Conservation (phyloP, 106 monocot species). For the Posidonia australis region DNA sequence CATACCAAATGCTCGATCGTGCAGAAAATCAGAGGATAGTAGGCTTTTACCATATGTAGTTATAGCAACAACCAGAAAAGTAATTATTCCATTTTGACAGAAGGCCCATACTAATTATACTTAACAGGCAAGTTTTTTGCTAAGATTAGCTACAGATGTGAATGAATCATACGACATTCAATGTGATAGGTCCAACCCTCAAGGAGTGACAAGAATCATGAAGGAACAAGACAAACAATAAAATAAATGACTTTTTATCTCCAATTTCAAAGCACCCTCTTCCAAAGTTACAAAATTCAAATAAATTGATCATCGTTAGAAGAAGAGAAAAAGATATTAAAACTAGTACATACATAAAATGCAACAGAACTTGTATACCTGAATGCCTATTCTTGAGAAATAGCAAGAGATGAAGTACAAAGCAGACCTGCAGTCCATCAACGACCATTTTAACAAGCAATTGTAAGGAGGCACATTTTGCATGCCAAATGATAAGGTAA, state of each 20-base stretch:
- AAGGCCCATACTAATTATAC: no score
- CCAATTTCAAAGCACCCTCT: neutral
- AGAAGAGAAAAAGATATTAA: neutral
- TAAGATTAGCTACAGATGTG: no score
- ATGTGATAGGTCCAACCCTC: no score
- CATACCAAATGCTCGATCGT: no score
- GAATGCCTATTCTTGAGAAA: slow-evolving; percentile 65
- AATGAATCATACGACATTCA: no score
- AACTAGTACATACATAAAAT: neutral
- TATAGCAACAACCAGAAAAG: no score
- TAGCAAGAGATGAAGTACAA: slow-evolving; percentile 71
- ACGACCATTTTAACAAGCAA: neutral
- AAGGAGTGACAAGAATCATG: no score
- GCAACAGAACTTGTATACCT: slow-evolving; percentile 31
- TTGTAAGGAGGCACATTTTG: neutral
- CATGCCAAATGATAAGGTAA: neutral
- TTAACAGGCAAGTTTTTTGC: no score
- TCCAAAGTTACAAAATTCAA: neutral
- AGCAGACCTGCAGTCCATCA: slow-evolving; percentile 39
- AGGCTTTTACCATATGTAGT: no score
- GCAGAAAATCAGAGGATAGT: no score
- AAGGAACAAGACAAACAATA: neutral
- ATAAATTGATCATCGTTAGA: neutral
- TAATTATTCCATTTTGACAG: no score
- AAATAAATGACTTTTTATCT: neutral